Conservation (phyloP, 2,329 filamentous ascomycete species). For the Aplosporella prunicola region DNA sequence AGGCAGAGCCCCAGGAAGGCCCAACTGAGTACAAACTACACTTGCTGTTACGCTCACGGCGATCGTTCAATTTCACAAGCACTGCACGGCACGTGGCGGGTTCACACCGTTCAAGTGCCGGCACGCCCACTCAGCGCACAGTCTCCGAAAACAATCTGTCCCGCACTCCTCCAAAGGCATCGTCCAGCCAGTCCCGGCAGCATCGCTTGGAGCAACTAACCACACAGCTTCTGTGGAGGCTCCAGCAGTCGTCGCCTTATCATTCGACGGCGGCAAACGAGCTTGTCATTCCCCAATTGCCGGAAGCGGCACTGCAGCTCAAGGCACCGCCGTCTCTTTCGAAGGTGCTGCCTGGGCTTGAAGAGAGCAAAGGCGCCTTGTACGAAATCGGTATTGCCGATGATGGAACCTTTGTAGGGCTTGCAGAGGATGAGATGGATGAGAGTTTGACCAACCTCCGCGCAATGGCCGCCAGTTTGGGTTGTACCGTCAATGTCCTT, state of each 20-base stretch:
- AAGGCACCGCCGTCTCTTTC: constrained; percentile 44
- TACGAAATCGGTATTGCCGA: constrained; percentile 97
- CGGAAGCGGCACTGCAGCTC: constrained; percentile 55
- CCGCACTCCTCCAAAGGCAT: constrained; percentile 31
- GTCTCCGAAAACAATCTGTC: constrained; percentile 22
- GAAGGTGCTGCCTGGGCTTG: constrained; percentile 61
- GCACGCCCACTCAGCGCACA: constrained; percentile 24
- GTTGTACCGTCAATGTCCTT: constrained; percentile 73
- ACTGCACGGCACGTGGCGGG: constrained; percentile 49
- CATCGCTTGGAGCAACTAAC: constrained; percentile 83
- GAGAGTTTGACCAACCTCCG: constrained; percentile 79
- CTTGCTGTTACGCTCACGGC: constrained; percentile 67
- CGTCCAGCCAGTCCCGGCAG: constrained; percentile 63
- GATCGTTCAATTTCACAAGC: constrained; percentile 62
- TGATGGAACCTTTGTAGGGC: constrained; percentile 79
- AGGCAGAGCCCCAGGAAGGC: constrained; percentile 86
- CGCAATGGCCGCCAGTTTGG: constrained; percentile 86
- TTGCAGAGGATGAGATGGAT: constrained; percentile 83
- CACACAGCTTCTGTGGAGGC: constrained; percentile 85
- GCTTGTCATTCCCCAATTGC: constrained; percentile 64
- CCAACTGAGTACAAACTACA: constrained; percentile 97
- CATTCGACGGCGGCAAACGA: constrained; percentile 72
- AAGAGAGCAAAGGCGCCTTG: constrained; percentile 84
- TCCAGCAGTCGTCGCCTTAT: constrained; percentile 90
- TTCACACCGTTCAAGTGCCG: constrained; percentile 38